Conservation (phyloP, 495 filamentous ascomycete species). For the Daldinia concentrica region DNA sequence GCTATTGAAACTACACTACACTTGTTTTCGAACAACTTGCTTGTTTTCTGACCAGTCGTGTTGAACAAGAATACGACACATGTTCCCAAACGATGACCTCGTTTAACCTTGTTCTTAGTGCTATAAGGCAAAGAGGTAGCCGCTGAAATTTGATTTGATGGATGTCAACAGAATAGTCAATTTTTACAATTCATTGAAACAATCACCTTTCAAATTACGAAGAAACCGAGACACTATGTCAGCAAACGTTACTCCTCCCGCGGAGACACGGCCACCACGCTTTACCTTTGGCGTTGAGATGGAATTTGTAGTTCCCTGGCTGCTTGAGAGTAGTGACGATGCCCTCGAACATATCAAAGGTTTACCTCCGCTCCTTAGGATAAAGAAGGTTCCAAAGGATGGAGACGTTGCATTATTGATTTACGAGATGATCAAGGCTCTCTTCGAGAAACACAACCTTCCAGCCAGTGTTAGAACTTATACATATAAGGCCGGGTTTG, state of each 20-base stretch:
- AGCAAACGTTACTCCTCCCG: neutral
- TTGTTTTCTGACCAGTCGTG: no score
- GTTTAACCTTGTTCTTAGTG: neutral
- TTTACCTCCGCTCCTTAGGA: conserved; percentile 16
- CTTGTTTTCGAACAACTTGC: neutral
- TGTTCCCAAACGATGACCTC: neutral
- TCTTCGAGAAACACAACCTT: conserved; percentile 7
- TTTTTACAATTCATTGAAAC: neutral
- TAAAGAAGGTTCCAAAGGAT: neutral
- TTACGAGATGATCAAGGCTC: neutral
- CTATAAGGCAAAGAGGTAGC: neutral
- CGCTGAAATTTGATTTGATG: neutral
- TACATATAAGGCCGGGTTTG: neutral
- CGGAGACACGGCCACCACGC: neutral
- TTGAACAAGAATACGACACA: neutral
- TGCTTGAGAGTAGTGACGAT: neutral
- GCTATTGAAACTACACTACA: neutral
- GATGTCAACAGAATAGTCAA: neutral
- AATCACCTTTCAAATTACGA: neutral
- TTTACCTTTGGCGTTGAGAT: conserved; percentile 48
- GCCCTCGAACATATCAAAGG: conserved; percentile 7
- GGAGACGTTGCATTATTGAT: neutral
- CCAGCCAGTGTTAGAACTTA: neutral
- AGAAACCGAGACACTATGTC: conserved; percentile 13
- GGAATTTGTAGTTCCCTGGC: conserved; percentile 43